A percentile compares a stretch with the other conserved stretches of the same genome.
Conservation (phyloP, 371 early-diverging fungal species). For the Polyrhizophydium stewartii region DNA sequence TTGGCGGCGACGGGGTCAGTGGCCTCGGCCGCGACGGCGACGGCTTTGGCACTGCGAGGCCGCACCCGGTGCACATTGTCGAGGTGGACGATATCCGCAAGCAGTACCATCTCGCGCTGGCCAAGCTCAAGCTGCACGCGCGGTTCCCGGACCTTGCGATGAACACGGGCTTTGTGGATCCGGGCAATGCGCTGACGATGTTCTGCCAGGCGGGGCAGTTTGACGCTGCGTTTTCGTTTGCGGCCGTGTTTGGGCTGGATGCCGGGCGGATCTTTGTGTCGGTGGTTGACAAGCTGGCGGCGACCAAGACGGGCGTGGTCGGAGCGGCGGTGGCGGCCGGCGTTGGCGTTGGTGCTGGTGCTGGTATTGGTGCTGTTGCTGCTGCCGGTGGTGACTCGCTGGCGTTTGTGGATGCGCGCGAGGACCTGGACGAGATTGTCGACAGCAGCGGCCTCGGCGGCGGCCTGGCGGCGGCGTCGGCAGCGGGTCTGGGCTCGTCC, state of each 20-base stretch:
- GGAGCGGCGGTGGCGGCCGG: background rate
- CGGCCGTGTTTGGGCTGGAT: slow-evolving; percentile 24
- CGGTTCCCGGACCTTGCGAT: slow-evolving; percentile 20
- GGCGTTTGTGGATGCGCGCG: background rate
- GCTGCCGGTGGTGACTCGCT: background rate
- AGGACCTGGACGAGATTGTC: background rate
- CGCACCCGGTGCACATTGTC: slow-evolving; percentile 15
- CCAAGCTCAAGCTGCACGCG: slow-evolving; percentile 37
- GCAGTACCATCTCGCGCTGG: slow-evolving; percentile 41
- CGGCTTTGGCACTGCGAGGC: background rate
- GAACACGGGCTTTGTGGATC: slow-evolving; percentile 14
- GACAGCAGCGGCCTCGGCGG: slow-evolving; percentile 10
- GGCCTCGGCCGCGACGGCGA: background rate
- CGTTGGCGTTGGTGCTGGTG: no score
- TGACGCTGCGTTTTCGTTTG: slow-evolving; percentile 42
- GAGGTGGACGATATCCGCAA: slow-evolving; percentile 37
- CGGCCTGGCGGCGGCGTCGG: slow-evolving; percentile 19
- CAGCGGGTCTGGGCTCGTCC: slow-evolving; percentile 22
- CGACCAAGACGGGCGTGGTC: slow-evolving; percentile 7
- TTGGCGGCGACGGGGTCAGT: no score
- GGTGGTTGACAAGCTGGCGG: slow-evolving; percentile 28
- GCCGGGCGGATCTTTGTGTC: slow-evolving; percentile 27
- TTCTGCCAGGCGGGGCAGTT: slow-evolving; percentile 34
- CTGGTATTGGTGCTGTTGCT: no score
- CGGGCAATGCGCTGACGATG: slow-evolving; percentile 36